Percentiles rank a stretch among this genome's conserved stretches.
These are phyloP conservation scores for Colletotrichum liriopes DNA, from an alignment of 2,329 filamentous ascomycete genomes.

Conservation along the genomic window DNA sequence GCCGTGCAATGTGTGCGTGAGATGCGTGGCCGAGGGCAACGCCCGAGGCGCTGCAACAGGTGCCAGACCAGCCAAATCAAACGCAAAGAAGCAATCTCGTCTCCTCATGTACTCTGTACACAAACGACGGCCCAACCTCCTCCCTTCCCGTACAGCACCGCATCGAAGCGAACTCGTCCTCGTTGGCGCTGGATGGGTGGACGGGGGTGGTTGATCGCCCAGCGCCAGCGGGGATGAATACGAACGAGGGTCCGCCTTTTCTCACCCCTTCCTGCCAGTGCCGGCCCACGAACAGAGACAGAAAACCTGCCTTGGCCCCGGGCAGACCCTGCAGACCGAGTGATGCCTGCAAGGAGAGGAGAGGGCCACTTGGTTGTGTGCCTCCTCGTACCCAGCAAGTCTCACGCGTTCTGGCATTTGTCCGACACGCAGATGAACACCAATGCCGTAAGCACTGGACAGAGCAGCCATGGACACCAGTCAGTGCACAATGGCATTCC, in stretches of 20 bases:
- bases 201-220: conserved; percentile 35
- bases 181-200: conserved; percentile 18
- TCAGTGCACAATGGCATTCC: conserved; percentile 22
- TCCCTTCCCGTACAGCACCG: conserved; percentile 15
- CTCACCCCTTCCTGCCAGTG: conserved; percentile 33
- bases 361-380: neutral
- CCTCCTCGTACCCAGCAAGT: neutral
- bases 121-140: conserved; percentile 1
- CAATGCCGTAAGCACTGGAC: neutral
- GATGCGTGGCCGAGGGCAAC: conserved; percentile 8
- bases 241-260: conserved; percentile 36
- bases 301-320: conserved; percentile 33
- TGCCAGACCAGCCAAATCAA: conserved; percentile 4
- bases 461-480: neutral
- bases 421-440: neutral
- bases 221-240: conserved; percentile 40
- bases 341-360: conserved; percentile 24
- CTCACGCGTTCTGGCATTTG: neutral
- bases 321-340: conserved; percentile 30
- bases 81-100: conserved; percentile 14
- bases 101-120: conserved; percentile 1
- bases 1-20: neutral
- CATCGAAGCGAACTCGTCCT: conserved; percentile 19
- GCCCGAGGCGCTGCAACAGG: conserved; percentile 10
- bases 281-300: conserved; percentile 33